phyloP scores from a whole-genome alignment of 1,139 yeast species.

The Geotrichum armillariae region DNA sequence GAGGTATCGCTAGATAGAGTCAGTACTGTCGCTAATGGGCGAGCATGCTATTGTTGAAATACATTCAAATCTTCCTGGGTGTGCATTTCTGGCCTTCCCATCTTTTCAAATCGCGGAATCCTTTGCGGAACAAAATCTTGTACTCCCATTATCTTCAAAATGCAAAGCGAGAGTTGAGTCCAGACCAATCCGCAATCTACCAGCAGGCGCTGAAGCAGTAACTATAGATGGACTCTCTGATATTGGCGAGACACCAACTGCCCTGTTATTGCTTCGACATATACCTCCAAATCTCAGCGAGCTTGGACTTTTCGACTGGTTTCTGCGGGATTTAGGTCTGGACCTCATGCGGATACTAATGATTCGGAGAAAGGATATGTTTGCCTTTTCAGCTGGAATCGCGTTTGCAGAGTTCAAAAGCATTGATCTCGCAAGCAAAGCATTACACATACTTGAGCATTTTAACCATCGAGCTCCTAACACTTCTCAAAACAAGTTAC shows the following conservation, averaged over 20 bases:
- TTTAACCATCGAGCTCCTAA: neutral
- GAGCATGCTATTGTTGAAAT: conserved; percentile 4
- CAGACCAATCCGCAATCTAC: conserved; percentile 2
- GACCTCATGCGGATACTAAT: conserved; percentile 11
- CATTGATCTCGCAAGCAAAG: conserved; percentile 10
- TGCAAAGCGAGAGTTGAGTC: conserved; percentile 3
- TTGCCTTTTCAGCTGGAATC: conserved; percentile 17
- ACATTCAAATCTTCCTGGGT: conserved; percentile 5
- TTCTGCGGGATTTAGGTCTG: neutral
- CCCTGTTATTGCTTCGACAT: conserved; percentile 17
- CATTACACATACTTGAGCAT: conserved; percentile 6
- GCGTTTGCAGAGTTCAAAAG: conserved; percentile 20
- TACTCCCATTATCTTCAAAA: neutral
- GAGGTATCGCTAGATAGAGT: neutral
- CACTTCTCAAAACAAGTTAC: neutral
- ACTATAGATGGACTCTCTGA: conserved; percentile 12
- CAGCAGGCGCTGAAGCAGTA: conserved; percentile 7
- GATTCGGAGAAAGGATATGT: conserved; percentile 9
- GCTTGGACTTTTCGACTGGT: neutral
- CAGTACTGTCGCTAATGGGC: conserved; percentile 7
- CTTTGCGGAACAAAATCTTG: conserved; percentile 3
- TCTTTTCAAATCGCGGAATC: conserved; percentile 1
- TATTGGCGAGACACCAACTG: conserved; percentile 18
- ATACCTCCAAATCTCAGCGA: conserved; percentile 6
- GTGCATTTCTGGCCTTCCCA: conserved; percentile 7